phyloP scores from a whole-genome alignment of 768 basidiomycete genomes.

The Tricholoma terreum region DNA sequence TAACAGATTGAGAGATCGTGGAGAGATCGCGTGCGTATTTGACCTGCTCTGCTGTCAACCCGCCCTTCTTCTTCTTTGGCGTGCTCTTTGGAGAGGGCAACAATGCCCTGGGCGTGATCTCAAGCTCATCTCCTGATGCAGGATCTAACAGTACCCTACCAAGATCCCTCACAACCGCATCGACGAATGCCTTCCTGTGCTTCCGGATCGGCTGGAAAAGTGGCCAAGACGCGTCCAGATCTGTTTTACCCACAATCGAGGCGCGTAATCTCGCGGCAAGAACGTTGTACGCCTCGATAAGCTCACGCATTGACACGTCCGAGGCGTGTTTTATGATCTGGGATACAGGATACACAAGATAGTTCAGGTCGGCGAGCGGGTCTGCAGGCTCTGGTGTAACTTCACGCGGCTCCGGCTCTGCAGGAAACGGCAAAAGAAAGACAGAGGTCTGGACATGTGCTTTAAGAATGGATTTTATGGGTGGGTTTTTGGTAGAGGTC shows the following conservation, averaged over 20 bases:
- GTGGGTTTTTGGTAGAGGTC: conserved; percentile 38
- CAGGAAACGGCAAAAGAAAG: conserved; percentile 21
- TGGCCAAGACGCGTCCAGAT: conserved; percentile 63
- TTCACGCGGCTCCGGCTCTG: conserved; percentile 52
- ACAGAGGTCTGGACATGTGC: conserved; percentile 35
- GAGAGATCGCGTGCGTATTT: conserved; percentile 79
- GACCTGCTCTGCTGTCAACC: conserved; percentile 74
- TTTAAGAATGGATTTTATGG: conserved; percentile 72
- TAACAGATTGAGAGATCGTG: conserved; percentile 66
- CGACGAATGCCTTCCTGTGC: conserved; percentile 47
- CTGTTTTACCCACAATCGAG: conserved; percentile 39
- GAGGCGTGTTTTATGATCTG: conserved; percentile 46
- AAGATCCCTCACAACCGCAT: conserved; percentile 67
- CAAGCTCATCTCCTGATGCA: conserved; percentile 19
- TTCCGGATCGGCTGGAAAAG: conserved; percentile 69
- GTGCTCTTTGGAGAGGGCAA: conserved; percentile 72
- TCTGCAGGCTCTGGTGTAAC: conserved; percentile 75
- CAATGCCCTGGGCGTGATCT: conserved; percentile 19
- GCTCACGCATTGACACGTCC: conserved; percentile 47
- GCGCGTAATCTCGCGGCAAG: conserved; percentile 64
- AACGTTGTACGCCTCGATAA: conserved; percentile 73
- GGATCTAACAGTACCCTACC: conserved; percentile 65
- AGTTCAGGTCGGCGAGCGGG: conserved; percentile 59
- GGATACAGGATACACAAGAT: conserved; percentile 63
- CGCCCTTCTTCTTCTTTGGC: conserved; percentile 62